Percentiles rank a stretch among this genome's conserved stretches.
These are phyloP conservation scores for Polygonum aviculare DNA, from an alignment of 148 eudicot genomes.

Conservation along the genomic window DNA sequence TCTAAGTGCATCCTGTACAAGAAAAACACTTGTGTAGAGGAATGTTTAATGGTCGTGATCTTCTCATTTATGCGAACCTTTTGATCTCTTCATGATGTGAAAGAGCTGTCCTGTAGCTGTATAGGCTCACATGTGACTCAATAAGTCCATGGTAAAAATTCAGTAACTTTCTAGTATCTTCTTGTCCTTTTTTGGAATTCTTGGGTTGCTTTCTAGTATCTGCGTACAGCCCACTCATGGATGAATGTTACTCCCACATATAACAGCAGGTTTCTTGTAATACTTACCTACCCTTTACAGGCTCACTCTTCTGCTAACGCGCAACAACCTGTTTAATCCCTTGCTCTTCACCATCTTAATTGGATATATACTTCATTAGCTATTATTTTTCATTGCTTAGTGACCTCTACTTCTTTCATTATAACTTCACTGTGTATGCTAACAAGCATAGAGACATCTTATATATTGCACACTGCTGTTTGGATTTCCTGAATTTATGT, in stretches of 20 bases:
- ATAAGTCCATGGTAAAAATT: not conserved
- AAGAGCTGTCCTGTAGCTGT: not conserved
- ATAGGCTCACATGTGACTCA: not conserved
- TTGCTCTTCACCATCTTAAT: not conserved
- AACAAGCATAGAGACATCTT: not conserved
- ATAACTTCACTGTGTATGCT: not conserved
- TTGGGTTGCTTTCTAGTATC: not conserved
- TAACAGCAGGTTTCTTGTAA: not conserved
- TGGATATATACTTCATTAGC: not conserved
- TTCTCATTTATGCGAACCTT: not conserved
- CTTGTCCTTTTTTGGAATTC: not conserved
- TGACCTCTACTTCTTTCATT: not conserved
- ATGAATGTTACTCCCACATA: not conserved
- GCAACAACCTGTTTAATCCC: not conserved
- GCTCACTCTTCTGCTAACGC: not conserved
- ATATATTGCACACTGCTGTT: not conserved
- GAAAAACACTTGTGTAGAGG: not conserved
- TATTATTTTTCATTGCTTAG: not conserved
- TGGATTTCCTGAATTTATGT: not conserved
- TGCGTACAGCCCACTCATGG: not conserved
- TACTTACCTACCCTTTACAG: slow-evolving; percentile 6
- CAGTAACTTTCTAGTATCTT: slow-evolving; percentile 2
- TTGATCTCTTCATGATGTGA: not conserved
- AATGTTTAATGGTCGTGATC: not conserved
- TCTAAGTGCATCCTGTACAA: not conserved